A percentile compares a stretch with the other conserved stretches of the same genome.
phyloP scores from a whole-genome alignment of 169 alveolate genomes.

The Cryptosporidium ryanae region DNA sequence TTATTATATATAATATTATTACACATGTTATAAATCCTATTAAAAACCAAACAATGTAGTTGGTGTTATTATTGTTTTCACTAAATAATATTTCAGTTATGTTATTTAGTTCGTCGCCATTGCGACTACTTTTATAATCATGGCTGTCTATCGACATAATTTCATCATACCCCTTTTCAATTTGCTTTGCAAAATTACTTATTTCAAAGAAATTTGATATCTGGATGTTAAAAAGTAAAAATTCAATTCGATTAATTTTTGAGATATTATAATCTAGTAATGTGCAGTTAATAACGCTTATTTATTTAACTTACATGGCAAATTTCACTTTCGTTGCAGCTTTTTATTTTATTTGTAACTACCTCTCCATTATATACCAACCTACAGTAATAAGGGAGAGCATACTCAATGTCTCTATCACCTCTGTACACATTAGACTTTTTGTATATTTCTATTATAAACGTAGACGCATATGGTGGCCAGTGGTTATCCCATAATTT shows the following conservation, averaged over 20 bases:
- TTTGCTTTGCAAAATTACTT: constrained; percentile 52
- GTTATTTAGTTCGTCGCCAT: background rate
- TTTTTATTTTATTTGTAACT: constrained; percentile 17
- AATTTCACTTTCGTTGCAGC: constrained; percentile 14
- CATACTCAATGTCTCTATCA: background rate
- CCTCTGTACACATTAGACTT: background rate
- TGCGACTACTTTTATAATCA: background rate
- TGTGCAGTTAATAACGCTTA: background rate
- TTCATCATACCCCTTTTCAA: background rate
- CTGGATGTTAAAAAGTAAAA: background rate
- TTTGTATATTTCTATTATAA: constrained; percentile 44
- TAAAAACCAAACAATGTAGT: constrained; percentile 53
- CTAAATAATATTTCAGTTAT: constrained; percentile 17
- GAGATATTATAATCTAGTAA: background rate
- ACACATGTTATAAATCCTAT: constrained; percentile 49
- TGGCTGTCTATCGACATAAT: background rate
- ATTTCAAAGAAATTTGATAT: constrained; percentile 29
- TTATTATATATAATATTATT: constrained; percentile 18
- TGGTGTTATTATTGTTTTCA: constrained; percentile 5
- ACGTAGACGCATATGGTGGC: constrained; percentile 74
- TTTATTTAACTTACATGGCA: constrained; percentile 62
- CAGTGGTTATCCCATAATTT: constrained; percentile 64
- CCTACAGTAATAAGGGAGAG: constrained; percentile 31
- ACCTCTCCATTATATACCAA: constrained; percentile 55
- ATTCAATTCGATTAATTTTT: background rate